These are phyloP conservation scores for Graphilbum sp. DNA, from an alignment of 2,329 filamentous ascomycete genomes.

Conservation along the genomic window DNA sequence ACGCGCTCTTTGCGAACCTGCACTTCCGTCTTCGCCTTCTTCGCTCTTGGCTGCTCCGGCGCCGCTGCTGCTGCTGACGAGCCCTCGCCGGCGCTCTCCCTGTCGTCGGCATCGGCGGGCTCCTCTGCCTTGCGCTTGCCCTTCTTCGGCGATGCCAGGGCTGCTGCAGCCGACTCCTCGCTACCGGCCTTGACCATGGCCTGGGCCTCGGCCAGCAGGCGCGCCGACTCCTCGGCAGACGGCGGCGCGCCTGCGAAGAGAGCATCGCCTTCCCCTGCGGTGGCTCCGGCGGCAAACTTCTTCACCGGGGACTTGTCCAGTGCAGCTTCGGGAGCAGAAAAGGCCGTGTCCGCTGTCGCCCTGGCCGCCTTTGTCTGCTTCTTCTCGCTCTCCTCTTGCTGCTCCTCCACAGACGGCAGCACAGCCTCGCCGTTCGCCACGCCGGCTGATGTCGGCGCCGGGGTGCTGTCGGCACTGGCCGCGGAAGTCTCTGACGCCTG, in stretches of 20 bases:
- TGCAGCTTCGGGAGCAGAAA: too few relatives aligned
- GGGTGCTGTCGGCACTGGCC: conserved; percentile 9
- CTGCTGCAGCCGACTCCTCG: conserved; percentile 21
- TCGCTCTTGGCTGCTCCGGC: conserved; percentile 21
- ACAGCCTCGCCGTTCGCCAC: conserved; percentile 17
- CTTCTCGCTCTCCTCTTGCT: conserved; percentile 19
- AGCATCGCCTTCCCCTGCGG: conserved; percentile 61
- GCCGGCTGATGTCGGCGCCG: conserved; percentile 12
- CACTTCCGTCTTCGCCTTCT: conserved; percentile 68
- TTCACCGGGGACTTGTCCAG: too few relatives aligned
- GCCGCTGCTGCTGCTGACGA: conserved; percentile 6
- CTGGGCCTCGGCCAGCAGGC: conserved; percentile 75
- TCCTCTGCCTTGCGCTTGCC: conserved; percentile 61
- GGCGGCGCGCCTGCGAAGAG: conserved; percentile 53
- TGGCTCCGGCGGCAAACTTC: conserved; percentile 36
- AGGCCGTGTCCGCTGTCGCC: conserved; percentile 42
- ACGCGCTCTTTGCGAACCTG: conserved; percentile 76
- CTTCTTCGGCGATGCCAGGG: conserved; percentile 27
- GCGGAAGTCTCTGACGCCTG: conserved; percentile 24
- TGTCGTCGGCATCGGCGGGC: conserved; percentile 41
- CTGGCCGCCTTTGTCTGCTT: conserved; percentile 1
- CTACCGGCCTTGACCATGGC: conserved; percentile 64
- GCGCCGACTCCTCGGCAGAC: conserved; percentile 58
- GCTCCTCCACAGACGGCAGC: conserved; percentile 36
- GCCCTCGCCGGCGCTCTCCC: conserved; percentile 21